Conservation (phyloP, 139 green algal genomes). For the Auxenochlorella pyrenoidosa region DNA sequence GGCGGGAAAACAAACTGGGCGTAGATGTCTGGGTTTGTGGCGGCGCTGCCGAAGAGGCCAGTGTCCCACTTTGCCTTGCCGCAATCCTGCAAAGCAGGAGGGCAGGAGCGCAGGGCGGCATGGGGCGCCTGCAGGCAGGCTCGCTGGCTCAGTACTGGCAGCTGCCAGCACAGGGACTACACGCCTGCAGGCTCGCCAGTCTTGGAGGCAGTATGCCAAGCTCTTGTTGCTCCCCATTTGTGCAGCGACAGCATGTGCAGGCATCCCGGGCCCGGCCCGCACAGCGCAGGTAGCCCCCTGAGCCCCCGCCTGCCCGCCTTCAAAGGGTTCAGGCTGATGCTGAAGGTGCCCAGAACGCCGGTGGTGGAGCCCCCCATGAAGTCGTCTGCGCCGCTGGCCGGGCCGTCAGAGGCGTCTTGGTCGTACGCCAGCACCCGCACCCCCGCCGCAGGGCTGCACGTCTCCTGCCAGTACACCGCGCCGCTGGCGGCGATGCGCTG, state of each 20-base stretch:
- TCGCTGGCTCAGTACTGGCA: too few relatives aligned
- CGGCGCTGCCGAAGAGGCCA: not conserved
- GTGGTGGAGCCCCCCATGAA: not conserved
- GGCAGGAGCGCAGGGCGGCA: too few relatives aligned
- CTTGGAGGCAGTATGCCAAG: too few relatives aligned
- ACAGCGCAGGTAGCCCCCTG: too few relatives aligned
- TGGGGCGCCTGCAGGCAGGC: too few relatives aligned
- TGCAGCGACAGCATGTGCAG: too few relatives aligned
- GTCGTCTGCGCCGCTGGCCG: not conserved
- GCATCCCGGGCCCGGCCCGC: too few relatives aligned
- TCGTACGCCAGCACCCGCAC: not conserved
- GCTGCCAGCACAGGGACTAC: too few relatives aligned
- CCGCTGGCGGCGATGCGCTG: not conserved
- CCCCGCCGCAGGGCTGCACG: not conserved
- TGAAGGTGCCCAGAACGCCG: not conserved
- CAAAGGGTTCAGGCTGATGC: not conserved
- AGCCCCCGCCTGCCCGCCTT: not conserved
- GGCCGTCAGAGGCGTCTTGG: not conserved
- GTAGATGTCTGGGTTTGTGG: not conserved
- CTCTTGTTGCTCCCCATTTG: too few relatives aligned
- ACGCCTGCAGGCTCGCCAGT: too few relatives aligned
- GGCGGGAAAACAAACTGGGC: not conserved
- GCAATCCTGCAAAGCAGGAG: not conserved
- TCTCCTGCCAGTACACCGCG: not conserved
- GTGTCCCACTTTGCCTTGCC: not conserved